Evolutionary conservation across 2,329 filamentous ascomycete genomes (phyloP), one percentile per base, ranked within the genome.

Genomic region (Emmonsiellopsis sp.): DNA sequence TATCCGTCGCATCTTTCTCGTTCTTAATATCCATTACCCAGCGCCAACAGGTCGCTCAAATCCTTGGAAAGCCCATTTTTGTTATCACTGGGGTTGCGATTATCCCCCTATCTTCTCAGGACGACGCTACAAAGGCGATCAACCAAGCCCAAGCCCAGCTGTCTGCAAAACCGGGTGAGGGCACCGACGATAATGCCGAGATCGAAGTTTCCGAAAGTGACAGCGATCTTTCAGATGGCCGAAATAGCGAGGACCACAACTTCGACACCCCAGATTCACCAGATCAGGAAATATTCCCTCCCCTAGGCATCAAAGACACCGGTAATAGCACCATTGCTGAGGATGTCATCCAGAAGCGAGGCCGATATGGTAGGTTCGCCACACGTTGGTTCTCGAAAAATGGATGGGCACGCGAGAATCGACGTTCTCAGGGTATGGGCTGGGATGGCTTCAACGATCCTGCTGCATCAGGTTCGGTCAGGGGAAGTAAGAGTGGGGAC

Each of bases 381-480:
- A 82, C 90, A 58, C 84, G 85, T 55, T 98, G 93, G 93, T 93
- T 97, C 66, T 93, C 89, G 43, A 84, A 82, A 58, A 86, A 83
- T 57, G 90, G 88, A 0, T 92, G 90, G 87, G 85, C 83, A 51
- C 41, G 38, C 11, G 51, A 46, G n/a, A 57, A 53, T 41, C 56
- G 34, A 15, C 31, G 40, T 13, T n/a, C 31, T 5, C 41, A 45
- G 26, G 53, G 50, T n/a, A 46, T 35, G 31, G 48, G 41, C 7
- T 52, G 42, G 34, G 40, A 50, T 43, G 48, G 41, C 8, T 30
- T 54, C 13, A 55, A 43, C n/a, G 53, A 58, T 42, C 56, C 56
- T 37, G 46, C 34, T 6, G 50, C 30, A 15, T 16, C n/a, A 31
- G 38, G 46, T 10, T 44, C 54, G 20, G 20, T 47, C 31, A 47